Base-by-base conservation (phyloP, 208 protist species). In the Crithidia mellificae region DNA sequence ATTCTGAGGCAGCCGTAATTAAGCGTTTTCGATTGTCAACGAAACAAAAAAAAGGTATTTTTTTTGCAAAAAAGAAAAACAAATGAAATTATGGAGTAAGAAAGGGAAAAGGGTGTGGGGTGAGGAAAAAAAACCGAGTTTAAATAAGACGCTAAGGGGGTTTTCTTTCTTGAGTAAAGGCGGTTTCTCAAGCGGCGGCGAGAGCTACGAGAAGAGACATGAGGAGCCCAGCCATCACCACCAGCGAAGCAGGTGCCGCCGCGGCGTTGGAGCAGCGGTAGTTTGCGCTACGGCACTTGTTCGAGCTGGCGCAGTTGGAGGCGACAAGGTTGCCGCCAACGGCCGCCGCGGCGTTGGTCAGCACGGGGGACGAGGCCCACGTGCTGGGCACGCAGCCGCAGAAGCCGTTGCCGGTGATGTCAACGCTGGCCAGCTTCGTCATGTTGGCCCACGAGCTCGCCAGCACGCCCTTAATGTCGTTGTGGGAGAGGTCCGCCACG, bases 381-480 rank as follows among this genome's bases (percentile, higher is more conserved):
- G 12, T 29, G 7, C 9, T 39, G 7, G 58, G 58, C 17, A 64
- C 15, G 30, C 58, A 64, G 58, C 58, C 58, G 58, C 58, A 64
- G 58, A 64, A 64, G 58, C 24, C 34, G 58, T 64, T 64, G 54
- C 46, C 49, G 52, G 11, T 46, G 54, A 78, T 56, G 64, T 72
- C 53, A 8, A 77, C 52, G 52, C 12, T 46, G n/a, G 49, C 49
- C 38, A 77, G 64, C 27, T 9, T 38, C 12, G 52, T 47, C 51
- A 77, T 72, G 12, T 1, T 20, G 8, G 22, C 6, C 72, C 72
- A 78, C 17, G 66, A 62, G 44, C 8, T 22, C 24, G 41, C 34
- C 38, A 77, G 56, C 15, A 25, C 19, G 22, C 72, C 72, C n/a
- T 20, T 8, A 44, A 78, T 24, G 39, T 55, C 19, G 65, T 64